Base-by-base conservation (phyloP, 2,329 filamentous ascomycete genomes). In the Arthrobotrys megalospora region DNA sequence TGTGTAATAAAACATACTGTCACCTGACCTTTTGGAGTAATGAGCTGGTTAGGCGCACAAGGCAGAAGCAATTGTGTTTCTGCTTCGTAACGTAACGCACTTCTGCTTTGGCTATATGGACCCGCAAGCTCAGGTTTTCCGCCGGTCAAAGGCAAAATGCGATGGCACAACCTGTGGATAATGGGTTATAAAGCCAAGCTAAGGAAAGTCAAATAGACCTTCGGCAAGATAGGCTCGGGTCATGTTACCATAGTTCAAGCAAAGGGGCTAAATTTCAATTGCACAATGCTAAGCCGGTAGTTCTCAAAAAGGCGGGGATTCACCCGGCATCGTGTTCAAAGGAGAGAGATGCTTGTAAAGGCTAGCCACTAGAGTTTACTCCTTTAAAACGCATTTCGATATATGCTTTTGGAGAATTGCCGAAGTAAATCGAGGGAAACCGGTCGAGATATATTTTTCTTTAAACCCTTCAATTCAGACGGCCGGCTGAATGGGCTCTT, bases 201-300 rank as follows among this genome's bases (percentile, higher is more conserved):
- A 48, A 50, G 43, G 11, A 41, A 12, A 5, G 19, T 47, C 28
- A 62, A 62, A 36, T 64, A 47, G 24, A 36, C 21, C 34, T 66
- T 73, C 60, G 69, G 69, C 65, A 66, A 62, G 66, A 65, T 62
- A 65, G 65, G 50, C 41, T 77, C 73, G 60, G 50, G 28, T 65
- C 52, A 65, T 77, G 60, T 70, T 77, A 66, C 65, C 66, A 66
- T 77, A 66, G 62, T 71, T 62, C 60, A 47, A 62, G 12, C 45
- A 36, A 68, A 45, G 47, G 53, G 65, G 64, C 47, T 76, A 76
- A 76, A 76, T 63, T 21, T 32, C 28, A 41, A 75, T 64, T 58
- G 34, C 45, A 28, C 19, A 28, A 71, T 58, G 28, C 60, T 78
- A 72, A 78, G 75, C 75, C 67, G 75, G 75, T 64, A 67, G 65